Evolutionary conservation across 1,284 basidiomycete genomes (phyloP), one percentile per base, ranked within the genome.

Genomic region (Ganoderma meredithae): DNA sequence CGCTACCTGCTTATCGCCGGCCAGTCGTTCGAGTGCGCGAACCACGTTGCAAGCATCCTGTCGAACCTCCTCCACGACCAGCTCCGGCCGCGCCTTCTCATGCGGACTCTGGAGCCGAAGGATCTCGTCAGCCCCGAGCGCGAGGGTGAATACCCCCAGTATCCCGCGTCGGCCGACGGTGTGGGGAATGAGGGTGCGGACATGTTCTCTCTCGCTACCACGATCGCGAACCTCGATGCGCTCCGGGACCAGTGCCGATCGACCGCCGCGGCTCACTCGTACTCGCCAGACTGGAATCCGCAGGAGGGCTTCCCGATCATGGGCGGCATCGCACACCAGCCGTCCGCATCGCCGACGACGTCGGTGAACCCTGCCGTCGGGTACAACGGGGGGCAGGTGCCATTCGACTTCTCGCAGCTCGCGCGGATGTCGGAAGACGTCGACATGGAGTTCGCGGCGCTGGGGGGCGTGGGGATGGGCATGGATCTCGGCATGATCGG

Each of bases 1-100:
- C 76, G 82, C 31, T 86, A 87, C 74, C 80, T 88, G 0, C 76
- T 79, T 19, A 84, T 87, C 70, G 82, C 86, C 13, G 85, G 86
- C 3, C 79, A 79, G 63, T 85, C 85, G 0, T 89, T 86, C 83
- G 81, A 83, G 56, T 83, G 84, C 65, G 86, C 86, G 5, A 81
- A 80, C 52, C 82, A 84, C 73, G 83, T 87, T 64, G 83, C 81
- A 19, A 81, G 81, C 39, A 87, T 87, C 60, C 71, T 80, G 25
- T 72, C 76, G 39, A 76, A 76, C 60, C 74, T 80, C 31, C 72
- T 80, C 15, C 74, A 79, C n/a, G 72, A 76, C 59, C 79, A 80
- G 63, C 74, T 80, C 47, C 75, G 75, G 53, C 74, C 78, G 1
- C 71, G 79, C 36, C 71, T 79, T 10, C 71, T 74, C 39, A 70